Base-by-base conservation (phyloP, 371 early-diverging fungal species). In the Conidiobolus incongruus region DNA sequence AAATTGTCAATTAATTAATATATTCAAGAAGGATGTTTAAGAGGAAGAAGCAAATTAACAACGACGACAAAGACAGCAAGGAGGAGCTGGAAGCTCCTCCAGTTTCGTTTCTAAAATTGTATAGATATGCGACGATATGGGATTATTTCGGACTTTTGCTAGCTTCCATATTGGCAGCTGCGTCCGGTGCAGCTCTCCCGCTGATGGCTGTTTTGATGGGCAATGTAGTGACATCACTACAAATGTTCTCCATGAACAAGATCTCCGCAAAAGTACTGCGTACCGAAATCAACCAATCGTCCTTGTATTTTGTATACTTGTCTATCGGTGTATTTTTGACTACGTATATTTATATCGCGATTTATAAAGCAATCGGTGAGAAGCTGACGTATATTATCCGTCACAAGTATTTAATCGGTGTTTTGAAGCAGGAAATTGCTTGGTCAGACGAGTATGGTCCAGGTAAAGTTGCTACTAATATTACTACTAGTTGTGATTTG, bases 401-500 rank as follows among this genome's bases (percentile, higher is more conserved):
- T n/a, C n/a, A n/a, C n/a, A n/a, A n/a, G n/a, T n/a, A n/a, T n/a
- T n/a, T n/a, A n/a, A n/a, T n/a, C n/a, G n/a, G 68, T 88, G 53
- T 77, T 32, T 60, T 97, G 28, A 70, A 81, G 26, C 93, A 94
- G 54, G 85, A 94, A 19, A 68, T 88, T 46, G 75, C 69, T 19
- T 97, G 83, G 80, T 91, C 86, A 51, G 97, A 96, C 47, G 63
- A 57, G 34, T 56, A 66, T 37, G 61, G 65, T 52, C 50, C 65
- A 45, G 80, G 77, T 23, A 71, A 73, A 35, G 56, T 73, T 31
- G 75, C 74, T 10, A 72, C 59, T 38, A 68, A 56, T 51, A 24
- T 77, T 7, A 65, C 75, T 17, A 60, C 66, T 54, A 66, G 81
- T 61, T 62, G 68, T 36, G 55, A 79, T 26, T 45, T 74, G 41